Evolutionary conservation across 371 early-diverging fungal genomes (phyloP).

Genomic region (Rhizopus sp.): DNA sequence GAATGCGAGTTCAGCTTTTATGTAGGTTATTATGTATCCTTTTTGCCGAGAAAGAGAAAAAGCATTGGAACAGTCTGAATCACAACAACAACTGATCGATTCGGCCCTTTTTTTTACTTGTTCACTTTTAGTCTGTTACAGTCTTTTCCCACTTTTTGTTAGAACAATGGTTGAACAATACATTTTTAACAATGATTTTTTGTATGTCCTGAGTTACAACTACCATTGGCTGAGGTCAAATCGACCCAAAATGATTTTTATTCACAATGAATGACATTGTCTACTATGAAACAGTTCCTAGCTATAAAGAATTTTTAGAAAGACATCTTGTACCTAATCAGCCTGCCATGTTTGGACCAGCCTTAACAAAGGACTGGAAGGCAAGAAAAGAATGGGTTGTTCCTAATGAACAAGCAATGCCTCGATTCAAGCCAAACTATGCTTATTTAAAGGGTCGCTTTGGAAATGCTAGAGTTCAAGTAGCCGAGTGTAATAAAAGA

Average conservation of each 20-base stretch:
- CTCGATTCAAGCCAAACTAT: constrained; percentile 41
- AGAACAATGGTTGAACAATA: too few relatives aligned
- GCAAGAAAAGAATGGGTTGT: constrained; percentile 66
- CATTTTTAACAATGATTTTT: too few relatives aligned
- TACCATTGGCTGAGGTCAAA: too few relatives aligned
- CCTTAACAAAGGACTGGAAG: constrained; percentile 57
- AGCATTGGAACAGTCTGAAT: too few relatives aligned
- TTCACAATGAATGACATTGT: constrained; percentile 21
- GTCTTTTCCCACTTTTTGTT: too few relatives aligned
- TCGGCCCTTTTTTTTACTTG: too few relatives aligned
- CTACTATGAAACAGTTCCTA: constrained; percentile 45
- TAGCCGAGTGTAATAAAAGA: constrained; percentile 58
- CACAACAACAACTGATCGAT: too few relatives aligned
- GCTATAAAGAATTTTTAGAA: constrained; percentile 53
- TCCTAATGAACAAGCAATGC: constrained; percentile 14
- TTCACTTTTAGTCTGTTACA: too few relatives aligned
- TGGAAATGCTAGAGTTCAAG: constrained; percentile 47
- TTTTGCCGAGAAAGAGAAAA: too few relatives aligned
- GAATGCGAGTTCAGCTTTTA: too few relatives aligned
- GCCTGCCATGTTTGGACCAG: constrained; percentile 65
- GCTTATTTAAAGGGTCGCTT: constrained; percentile 32
- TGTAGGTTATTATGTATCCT: too few relatives aligned
- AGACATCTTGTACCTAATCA: constrained; percentile 58
- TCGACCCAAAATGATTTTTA: not conserved
- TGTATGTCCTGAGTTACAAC: too few relatives aligned